phyloP scores from a whole-genome alignment of 2,329 filamentous ascomycete genomes.

The Neobulgaria alba region DNA sequence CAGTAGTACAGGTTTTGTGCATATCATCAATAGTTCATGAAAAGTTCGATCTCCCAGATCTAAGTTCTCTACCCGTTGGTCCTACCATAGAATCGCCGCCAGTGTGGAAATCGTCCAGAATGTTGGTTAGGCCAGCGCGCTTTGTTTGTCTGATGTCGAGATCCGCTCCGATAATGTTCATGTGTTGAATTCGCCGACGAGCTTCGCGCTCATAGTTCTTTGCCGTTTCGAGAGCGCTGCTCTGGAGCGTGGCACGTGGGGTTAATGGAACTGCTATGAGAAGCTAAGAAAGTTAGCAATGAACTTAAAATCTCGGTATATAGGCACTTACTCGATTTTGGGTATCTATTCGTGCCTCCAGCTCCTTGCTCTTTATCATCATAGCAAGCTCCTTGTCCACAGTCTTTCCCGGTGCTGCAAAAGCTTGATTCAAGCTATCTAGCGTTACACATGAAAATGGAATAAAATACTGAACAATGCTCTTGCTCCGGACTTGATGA shows the following conservation, averaged over 20 bases:
- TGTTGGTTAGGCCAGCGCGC: too few relatives aligned
- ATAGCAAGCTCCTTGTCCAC: conserved; percentile 66
- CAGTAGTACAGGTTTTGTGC: background rate
- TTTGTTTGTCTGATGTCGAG: conserved; percentile 49
- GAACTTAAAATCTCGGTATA: background rate
- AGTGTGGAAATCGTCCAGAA: conserved; percentile 10
- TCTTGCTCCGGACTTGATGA: conserved; percentile 71
- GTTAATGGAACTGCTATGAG: conserved; percentile 64
- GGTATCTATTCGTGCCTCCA: conserved; percentile 77
- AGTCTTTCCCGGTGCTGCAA: conserved; percentile 52
- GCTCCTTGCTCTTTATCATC: conserved; percentile 64
- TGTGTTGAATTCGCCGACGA: conserved; percentile 65
- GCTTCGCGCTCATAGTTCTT: conserved; percentile 67
- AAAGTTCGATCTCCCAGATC: too few relatives aligned
- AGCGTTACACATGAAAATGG: conserved; percentile 85
- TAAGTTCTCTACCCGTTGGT: too few relatives aligned
- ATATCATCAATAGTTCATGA: too few relatives aligned
- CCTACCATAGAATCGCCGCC: conserved; percentile 1
- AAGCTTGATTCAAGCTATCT: conserved; percentile 67
- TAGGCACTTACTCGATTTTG: conserved; percentile 55
- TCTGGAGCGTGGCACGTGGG: conserved; percentile 60
- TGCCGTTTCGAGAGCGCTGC: conserved; percentile 57
- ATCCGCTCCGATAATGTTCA: conserved; percentile 67
- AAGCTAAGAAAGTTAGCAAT: conserved; percentile 38
- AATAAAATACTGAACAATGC: conserved; percentile 85